Conservation (phyloP, 1,284 basidiomycete species). For the Trichosporon sp. region DNA sequence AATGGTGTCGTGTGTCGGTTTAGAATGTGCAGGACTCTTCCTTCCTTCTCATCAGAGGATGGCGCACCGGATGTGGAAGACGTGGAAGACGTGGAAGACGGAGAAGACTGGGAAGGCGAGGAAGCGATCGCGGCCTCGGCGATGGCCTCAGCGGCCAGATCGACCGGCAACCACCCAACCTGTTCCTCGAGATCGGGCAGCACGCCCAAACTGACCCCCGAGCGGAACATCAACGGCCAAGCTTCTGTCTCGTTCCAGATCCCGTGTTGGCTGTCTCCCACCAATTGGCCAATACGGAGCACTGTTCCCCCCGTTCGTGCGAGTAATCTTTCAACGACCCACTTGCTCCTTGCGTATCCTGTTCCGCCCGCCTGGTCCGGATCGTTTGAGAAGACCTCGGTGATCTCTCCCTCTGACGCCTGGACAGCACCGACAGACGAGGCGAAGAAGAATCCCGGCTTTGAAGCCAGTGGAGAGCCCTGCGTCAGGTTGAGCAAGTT, state of each 20-base stretch:
- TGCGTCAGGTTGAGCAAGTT: constrained; percentile 55
- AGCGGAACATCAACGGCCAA: constrained; percentile 48
- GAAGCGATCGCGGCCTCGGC: constrained; percentile 42
- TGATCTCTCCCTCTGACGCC: constrained; percentile 21
- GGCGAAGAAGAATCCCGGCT: constrained; percentile 53
- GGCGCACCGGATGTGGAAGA: background rate
- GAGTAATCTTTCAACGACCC: constrained; percentile 59
- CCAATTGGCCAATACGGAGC: constrained; percentile 51
- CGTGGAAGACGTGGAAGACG: background rate
- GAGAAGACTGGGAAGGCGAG: background rate
- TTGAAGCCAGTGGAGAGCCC: background rate
- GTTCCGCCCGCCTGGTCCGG: constrained; percentile 43
- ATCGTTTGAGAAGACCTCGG: constrained; percentile 29
- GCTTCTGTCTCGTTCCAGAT: constrained; percentile 61
- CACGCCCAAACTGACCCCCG: constrained; percentile 50
- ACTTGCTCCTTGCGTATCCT: constrained; percentile 59
- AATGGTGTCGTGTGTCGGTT: constrained; percentile 50
- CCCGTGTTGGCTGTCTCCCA: constrained; percentile 52
- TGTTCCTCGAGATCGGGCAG: constrained; percentile 53
- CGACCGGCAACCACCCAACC: constrained; percentile 58
- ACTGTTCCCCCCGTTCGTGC: constrained; percentile 38
- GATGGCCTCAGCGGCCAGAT: constrained; percentile 55
- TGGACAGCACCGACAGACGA: constrained; percentile 53
- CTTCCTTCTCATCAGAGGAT: background rate
- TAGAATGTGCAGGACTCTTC: constrained; percentile 61